These are phyloP conservation scores for Plasmodium gonderi DNA, from an alignment of 169 alveolate genomes.

Conservation along the genomic window DNA sequence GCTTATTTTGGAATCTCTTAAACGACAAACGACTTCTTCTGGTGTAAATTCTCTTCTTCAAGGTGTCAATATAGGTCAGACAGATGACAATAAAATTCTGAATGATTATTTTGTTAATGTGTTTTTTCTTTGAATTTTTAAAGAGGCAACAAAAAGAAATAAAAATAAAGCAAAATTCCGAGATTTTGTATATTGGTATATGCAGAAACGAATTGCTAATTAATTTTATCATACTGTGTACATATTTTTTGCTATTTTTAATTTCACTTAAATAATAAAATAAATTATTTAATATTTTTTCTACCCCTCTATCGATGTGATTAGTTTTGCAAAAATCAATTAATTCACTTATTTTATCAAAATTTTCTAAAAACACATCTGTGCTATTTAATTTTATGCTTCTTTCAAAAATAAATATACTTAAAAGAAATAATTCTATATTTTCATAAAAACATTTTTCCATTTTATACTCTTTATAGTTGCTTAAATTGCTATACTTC, in stretches of 20 bases:
- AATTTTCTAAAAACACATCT: constrained; percentile 22
- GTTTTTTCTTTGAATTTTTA: constrained; percentile 7
- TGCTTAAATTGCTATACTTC: background rate
- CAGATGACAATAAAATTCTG: constrained; percentile 46
- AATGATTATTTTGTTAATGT: constrained; percentile 37
- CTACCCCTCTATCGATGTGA: constrained; percentile 55
- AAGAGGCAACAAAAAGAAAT: constrained; percentile 70
- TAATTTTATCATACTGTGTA: constrained; percentile 41
- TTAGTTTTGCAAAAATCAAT: constrained; percentile 39
- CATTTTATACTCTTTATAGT: constrained; percentile 29
- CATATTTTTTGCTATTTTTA: constrained; percentile 28
- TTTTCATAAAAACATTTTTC: constrained; percentile 30
- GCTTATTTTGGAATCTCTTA: background rate
- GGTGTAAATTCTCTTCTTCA: background rate
- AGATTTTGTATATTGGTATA: constrained; percentile 13
- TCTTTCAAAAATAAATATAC: constrained; percentile 62
- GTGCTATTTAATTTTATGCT: constrained; percentile 7
- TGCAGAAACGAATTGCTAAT: constrained; percentile 21
- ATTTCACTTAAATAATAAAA: constrained; percentile 50
- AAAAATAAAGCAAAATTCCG: constrained; percentile 36
- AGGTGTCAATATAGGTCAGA: constrained; percentile 5
- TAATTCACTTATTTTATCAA: constrained; percentile 20
- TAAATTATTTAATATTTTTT: constrained; percentile 44
- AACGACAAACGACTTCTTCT: background rate
- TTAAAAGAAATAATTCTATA: constrained; percentile 23